Percentiles rank a stretch among this genome's conserved stretches.
Evolutionary conservation across 2,329 filamentous ascomycete genomes (phyloP).

Genomic region (Pezicula radicicola): DNA sequence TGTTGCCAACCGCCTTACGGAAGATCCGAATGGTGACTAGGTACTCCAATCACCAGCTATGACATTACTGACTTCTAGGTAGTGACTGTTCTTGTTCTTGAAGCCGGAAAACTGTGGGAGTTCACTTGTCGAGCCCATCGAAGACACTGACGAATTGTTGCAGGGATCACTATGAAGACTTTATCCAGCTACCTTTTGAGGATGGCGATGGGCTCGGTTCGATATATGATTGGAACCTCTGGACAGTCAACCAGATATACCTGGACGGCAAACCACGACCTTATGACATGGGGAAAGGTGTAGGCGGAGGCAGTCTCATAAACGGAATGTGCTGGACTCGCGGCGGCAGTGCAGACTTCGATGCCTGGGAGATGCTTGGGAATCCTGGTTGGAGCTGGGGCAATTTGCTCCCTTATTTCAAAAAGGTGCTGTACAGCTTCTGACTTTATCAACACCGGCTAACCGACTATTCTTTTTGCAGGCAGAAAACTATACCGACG

Average conservation of each 20-base stretch:
- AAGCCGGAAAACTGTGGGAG: conserved; percentile 21
- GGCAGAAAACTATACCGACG: conserved; percentile 34
- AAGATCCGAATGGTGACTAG: conserved; percentile 23
- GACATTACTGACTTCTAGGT: conserved; percentile 1
- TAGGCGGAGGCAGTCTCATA: conserved; percentile 36
- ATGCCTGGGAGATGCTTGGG: conserved; percentile 13
- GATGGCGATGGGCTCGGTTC: conserved; percentile 13
- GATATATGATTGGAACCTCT: too few species aligned
- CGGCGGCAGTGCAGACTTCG: conserved; percentile 16
- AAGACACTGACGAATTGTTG: background rate
- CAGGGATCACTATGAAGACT: conserved; percentile 22
- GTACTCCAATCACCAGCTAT: background rate
- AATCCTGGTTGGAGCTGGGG: too few species aligned
- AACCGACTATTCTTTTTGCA: background rate
- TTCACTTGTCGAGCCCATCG: background rate
- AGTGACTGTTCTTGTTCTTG: conserved; percentile 22
- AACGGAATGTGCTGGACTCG: conserved; percentile 32
- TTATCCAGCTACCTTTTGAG: conserved; percentile 20
- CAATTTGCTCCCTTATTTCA: conserved; percentile 33
- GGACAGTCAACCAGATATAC: background rate
- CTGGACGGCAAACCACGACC: conserved; percentile 20
- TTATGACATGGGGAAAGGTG: conserved; percentile 17
- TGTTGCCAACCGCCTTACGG: conserved; percentile 39
- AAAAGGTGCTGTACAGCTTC: conserved; percentile 23
- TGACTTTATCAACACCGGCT: background rate